Conservation (phyloP, 2,329 filamentous ascomycete genomes). For the Triangularia verruculosa region DNA sequence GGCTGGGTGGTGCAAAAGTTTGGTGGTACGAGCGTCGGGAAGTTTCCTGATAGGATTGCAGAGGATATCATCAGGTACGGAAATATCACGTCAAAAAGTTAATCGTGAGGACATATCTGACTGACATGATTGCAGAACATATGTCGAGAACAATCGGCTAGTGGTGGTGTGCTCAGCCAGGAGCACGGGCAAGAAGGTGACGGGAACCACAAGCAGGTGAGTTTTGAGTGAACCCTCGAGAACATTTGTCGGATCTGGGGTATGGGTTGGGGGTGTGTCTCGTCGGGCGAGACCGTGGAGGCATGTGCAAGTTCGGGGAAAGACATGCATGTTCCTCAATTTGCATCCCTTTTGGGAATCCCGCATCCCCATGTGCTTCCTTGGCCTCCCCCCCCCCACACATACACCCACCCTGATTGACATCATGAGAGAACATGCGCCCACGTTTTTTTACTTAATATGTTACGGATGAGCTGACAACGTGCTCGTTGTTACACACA, state of each 20-base stretch:
- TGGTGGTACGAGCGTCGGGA: constrained; percentile 91
- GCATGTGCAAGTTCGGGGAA: background rate
- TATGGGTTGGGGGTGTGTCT: background rate
- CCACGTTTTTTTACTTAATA: constrained; percentile 22
- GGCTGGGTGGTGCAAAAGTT: constrained; percentile 93
- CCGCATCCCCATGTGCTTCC: constrained; percentile 1
- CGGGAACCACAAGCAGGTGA: constrained; percentile 93
- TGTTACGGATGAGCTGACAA: constrained; percentile 17
- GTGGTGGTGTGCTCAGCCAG: constrained; percentile 94
- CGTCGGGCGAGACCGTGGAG: background rate
- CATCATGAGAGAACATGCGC: background rate
- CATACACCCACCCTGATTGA: background rate
- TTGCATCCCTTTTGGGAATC: background rate
- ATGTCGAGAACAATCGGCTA: constrained; percentile 67
- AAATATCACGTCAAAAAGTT: background rate
- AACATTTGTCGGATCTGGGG: background rate
- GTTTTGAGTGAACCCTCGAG: constrained; percentile 36
- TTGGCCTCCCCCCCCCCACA: constrained; percentile 15
- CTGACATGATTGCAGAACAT: constrained; percentile 43
- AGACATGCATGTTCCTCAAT: constrained; percentile 2
- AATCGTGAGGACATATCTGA: constrained; percentile 2
- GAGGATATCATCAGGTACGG: constrained; percentile 64
- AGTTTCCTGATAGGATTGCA: constrained; percentile 77
- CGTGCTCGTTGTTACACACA: constrained; percentile 29
- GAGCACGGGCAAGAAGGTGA: constrained; percentile 89